Evolutionary conservation across 305 asterid species (phyloP).

Genomic region (Solanum hybrid): DNA sequence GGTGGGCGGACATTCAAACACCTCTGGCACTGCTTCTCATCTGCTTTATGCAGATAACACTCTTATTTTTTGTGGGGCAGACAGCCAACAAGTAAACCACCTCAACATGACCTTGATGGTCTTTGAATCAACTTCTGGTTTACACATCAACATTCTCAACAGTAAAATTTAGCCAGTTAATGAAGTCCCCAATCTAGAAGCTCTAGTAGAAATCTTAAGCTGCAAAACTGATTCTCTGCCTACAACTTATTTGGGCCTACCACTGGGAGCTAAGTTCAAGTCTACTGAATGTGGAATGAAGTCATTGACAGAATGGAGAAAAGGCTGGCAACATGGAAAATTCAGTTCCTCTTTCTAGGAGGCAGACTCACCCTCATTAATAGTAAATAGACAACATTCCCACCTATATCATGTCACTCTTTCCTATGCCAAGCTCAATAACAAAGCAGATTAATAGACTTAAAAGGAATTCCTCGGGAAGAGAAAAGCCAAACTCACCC

Average conservation of each 20-base stretch:
- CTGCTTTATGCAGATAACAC: neutral
- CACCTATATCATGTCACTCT: neutral
- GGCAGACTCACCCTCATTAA: neutral
- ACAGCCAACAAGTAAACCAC: neutral
- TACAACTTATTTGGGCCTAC: neutral
- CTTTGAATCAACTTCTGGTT: neutral
- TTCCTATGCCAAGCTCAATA: neutral
- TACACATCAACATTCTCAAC: neutral
- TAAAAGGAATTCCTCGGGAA: neutral
- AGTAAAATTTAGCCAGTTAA: neutral
- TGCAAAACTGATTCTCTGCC: neutral
- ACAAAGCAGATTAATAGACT: neutral
- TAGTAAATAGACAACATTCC: neutral
- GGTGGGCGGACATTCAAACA: neutral
- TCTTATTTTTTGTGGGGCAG: neutral
- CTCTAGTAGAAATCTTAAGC: neutral
- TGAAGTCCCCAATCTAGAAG: neutral
- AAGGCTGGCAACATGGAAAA: neutral
- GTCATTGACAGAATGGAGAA: neutral
- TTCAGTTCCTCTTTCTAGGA: neutral
- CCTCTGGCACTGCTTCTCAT: neutral
- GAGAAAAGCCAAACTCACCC: neutral
- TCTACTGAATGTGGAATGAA: neutral
- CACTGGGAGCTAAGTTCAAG: neutral
- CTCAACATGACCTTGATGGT: neutral